A percentile compares a stretch with the other conserved stretches of the same genome.
phyloP scores from a whole-genome alignment of 2,329 filamentous ascomycete species.

The Nothopassalora personata region DNA sequence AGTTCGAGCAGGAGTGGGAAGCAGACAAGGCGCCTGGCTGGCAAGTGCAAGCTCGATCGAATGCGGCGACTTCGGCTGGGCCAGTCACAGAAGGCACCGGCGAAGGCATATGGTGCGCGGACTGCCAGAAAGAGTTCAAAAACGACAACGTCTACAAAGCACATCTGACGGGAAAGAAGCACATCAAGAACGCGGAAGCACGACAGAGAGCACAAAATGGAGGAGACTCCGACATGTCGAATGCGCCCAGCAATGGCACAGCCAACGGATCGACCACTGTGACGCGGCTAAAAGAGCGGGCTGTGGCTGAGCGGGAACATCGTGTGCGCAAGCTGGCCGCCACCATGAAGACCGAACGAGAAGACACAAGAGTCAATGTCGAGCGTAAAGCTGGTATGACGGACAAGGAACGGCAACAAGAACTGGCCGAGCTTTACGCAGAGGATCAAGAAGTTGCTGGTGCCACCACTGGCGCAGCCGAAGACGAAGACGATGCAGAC shows the following conservation, averaged over 20 bases:
- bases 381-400: constrained; percentile 98
- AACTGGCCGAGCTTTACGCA: constrained; percentile 78
- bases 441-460: constrained; percentile 54
- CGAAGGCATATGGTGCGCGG: constrained; percentile 79
- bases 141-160: constrained; percentile 92
- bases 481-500: constrained; percentile 56
- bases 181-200: constrained; percentile 73
- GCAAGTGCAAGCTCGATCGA: constrained; percentile 47
- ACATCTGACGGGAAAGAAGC: constrained; percentile 86
- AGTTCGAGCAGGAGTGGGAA: constrained; percentile 80
- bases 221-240: constrained; percentile 23
- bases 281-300: constrained; percentile 71
- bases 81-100: constrained; percentile 51
- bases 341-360: constrained; percentile 78
- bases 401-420: constrained; percentile 87
- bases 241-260: constrained; percentile 9
- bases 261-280: constrained; percentile 14
- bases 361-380: constrained; percentile 88
- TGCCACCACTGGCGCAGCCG: constrained; percentile 39
- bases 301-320: constrained; percentile 82
- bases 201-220: constrained; percentile 42
- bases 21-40: constrained; percentile 75
- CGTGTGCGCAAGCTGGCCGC: constrained; percentile 73
- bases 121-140: constrained; percentile 91
- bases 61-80: constrained; percentile 23